Base-by-base conservation (phyloP, 768 basidiomycete species). In the Antrodiella citrinella region DNA sequence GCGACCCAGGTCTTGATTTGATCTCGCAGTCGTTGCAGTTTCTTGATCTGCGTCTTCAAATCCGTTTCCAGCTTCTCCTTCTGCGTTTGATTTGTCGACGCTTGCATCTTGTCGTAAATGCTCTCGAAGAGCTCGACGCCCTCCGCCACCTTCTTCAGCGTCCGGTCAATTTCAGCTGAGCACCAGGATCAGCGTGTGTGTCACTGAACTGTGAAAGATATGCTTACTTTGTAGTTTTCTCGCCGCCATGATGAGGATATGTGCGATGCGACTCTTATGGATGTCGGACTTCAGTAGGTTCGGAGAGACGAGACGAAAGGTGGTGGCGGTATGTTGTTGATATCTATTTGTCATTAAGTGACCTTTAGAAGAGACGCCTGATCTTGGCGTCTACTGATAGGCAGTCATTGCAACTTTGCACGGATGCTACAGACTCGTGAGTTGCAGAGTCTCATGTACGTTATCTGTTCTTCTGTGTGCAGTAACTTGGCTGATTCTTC, bases 21-120 rank as follows among this genome's bases (percentile, higher is more conserved):
- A 71, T 91, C 87, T 54, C 87, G 73, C 55, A 89, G 66, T 53
- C 87, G 77, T 67, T 91, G 87, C 0, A 91, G 76, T 67, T 90
- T 90, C 82, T 99, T 99, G 63, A 99, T 98, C 75, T 99, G 96
- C 45, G 93, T 95, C 73, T 98, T 93, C 65, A 98, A 73, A 59
- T 98, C 87, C 3, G 77, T 83, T 67, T 99, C 96, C 47, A 91
- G 82, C 70, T 99, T 99, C 80, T 98, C 96, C 67, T 97, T 97
- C 73, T 97, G 94, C 0, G 95, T 90, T 67, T 94, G 85, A 71
- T 96, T 98, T 25, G 90, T 89, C 15, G 94, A 88, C 45, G 86
- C 78, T 67, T 93, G 88, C 84, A 99, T 94, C 79, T 98, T 99
- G 66, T 96, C 93, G 66, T 95, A 96, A 67, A 96, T 94, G 70